A percentile compares a stretch with the other conserved stretches of the same genome.
Conservation (phyloP, 805 yeast species). For the Teunomyces barrocoloradensis region DNA sequence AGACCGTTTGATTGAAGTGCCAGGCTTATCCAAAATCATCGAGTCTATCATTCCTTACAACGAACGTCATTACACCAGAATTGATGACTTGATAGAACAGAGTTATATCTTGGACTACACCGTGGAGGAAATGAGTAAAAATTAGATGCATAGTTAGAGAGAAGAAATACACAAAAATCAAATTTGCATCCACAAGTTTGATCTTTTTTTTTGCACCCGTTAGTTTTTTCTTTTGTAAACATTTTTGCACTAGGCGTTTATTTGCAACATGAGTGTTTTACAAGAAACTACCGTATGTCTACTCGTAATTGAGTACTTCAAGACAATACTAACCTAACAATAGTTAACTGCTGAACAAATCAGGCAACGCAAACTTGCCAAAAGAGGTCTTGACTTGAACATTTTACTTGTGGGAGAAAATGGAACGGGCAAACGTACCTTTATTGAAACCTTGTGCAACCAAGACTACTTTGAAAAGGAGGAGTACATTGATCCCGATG, state of each 20-base stretch:
- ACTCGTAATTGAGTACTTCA: background rate
- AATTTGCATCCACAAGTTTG: background rate
- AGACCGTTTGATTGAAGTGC: constrained; percentile 57
- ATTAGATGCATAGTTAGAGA: constrained; percentile 5
- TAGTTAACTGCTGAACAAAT: constrained; percentile 19
- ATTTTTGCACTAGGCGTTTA: background rate
- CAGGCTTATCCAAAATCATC: constrained; percentile 63
- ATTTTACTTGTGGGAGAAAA: constrained; percentile 36
- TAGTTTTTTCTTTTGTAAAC: background rate
- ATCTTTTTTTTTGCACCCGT: background rate
- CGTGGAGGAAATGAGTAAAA: constrained; percentile 65
- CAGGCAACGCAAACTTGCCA: constrained; percentile 18
- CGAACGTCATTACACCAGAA: constrained; percentile 75
- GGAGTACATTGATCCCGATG: constrained; percentile 5
- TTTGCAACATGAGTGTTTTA: background rate
- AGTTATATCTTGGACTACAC: constrained; percentile 84
- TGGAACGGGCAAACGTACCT: constrained; percentile 66
- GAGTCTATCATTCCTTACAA: constrained; percentile 85
- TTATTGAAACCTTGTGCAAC: constrained; percentile 68
- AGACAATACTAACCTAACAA: background rate
- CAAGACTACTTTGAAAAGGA: constrained; percentile 4
- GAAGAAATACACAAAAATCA: background rate
- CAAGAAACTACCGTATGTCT: constrained; percentile 1
- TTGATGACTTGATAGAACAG: constrained; percentile 79
- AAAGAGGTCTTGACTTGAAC: constrained; percentile 23